Base-by-base conservation (phyloP, 2,329 filamentous ascomycete genomes). In the Ophiostoma sp. region DNA sequence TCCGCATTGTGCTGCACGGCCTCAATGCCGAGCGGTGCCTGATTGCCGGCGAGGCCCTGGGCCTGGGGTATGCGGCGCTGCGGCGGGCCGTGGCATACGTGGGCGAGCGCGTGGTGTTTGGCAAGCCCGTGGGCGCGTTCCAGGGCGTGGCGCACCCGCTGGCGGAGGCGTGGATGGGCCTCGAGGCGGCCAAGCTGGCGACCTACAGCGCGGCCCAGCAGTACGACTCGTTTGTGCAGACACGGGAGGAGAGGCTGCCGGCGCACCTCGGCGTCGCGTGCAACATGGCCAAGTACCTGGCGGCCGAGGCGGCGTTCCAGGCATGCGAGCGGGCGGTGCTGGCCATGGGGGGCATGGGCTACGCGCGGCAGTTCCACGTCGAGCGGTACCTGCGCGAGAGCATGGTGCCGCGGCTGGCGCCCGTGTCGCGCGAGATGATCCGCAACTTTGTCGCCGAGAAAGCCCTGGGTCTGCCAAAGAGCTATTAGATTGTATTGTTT, bases 11-110 rank as follows among this genome's bases (percentile, higher is more conserved):
- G 68, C 84, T 93, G 33, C 89, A 92, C 75, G 90, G 91, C 1
- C 92, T 93, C 89, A 93, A 93, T 73, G 90, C 90, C 0, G 90
- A 93, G 77, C 83, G 90, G 2, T 92, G 90, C 76, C 83, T 93
- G 0, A 80, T 93, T 0, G 91, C 91, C 0, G 91, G 91, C 33
- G 92, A 95, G 80, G 91, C 92, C 0, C 82, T 95, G 0, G 92
- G 92, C 0, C 80, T 96, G 0, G 92, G 92, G 0, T 95, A 95
- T 75, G 90, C 88, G 0, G 91, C 87, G 11, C 79, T 89, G 36
- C 81, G 82, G 70, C 86, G 82, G 73, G 90, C 90, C 0, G 83
- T 87, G 0, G 81, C 80, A 23, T 93, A 93, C 74, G 89, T 90
- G 0, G 81, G 84, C 68, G 88, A 91, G 52, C 83, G 90, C 0